Evolutionary conservation across 768 basidiomycete species (phyloP), one percentile per base, ranked within the genome.

Genomic region (Collybiopsis luxurians): DNA sequence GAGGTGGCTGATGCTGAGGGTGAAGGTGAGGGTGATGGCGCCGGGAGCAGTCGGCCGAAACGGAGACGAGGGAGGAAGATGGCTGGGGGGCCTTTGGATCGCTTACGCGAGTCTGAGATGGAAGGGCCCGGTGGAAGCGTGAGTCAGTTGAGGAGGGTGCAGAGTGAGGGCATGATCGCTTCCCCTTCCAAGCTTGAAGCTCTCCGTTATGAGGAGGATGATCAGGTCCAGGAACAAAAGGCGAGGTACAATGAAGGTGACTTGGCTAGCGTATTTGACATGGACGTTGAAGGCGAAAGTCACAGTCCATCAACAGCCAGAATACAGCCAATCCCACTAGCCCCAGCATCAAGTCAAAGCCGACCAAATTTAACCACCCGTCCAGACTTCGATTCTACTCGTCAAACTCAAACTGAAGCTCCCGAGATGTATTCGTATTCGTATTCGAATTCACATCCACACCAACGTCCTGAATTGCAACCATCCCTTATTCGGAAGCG

Each of bases 151-250:
- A 81, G 89, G 31, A 83, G 86, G 38, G 79, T 83, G 49, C 87
- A 80, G 63, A 90, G 87, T 63, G 87, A 89, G 63, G 72, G 82
- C 21, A 68, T 72, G 51, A 70, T 85, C 50, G 72, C 70, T 34
- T 74, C 60, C 53, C 68, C 71, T 42, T 61, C 70, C 48, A 75
- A 71, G 49, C 63, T 68, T 50, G 59, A 72, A 60, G 68, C 71
- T 56, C 66, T 76, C 60, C 69, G 70, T 40, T 63, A 38, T 39
- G 34, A 67, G 59, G 67, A 68, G 47, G 66, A 73, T 59, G 66
- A 71, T 64, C 69, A 66, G 13, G 48, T 21, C 9, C 63, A 66
- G 60, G 68, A 67, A 48, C 66, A 73, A 59, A 67, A 71, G n/a
- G n/a, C n/a, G n/a, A n/a, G n/a, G 65, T 69, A 66, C 63, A 63